phyloP scores from a whole-genome alignment of 75 land plant species.

The Isoetes taiwanensis region DNA sequence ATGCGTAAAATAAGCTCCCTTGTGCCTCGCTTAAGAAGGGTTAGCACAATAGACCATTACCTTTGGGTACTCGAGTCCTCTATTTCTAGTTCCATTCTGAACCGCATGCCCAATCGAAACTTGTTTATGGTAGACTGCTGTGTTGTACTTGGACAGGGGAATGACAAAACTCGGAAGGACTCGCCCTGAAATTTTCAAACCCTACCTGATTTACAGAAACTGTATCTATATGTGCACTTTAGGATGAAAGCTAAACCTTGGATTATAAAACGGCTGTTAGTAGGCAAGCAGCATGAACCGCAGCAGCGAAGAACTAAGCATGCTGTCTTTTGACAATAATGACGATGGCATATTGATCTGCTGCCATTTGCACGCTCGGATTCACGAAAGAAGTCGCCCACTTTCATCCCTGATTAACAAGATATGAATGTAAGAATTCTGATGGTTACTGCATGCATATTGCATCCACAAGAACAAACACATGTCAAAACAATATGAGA shows the following conservation, averaged over 20 bases:
- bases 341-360: slow-evolving; percentile 71
- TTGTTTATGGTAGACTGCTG: slow-evolving; percentile 61
- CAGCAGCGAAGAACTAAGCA: slow-evolving; percentile 87
- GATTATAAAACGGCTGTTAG: slow-evolving; percentile 76
- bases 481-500: no score
- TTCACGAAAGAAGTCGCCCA: slow-evolving; percentile 58
- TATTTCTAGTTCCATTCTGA: slow-evolving; percentile 86
- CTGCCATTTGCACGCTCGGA: slow-evolving; percentile 60
- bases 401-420: slow-evolving; percentile 52
- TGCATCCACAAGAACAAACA: no score
- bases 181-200: slow-evolving; percentile 66
- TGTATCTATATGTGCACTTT: no score
- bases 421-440: no score
- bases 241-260: slow-evolving; percentile 35
- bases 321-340: slow-evolving; percentile 76
- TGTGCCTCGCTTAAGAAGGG: no score
- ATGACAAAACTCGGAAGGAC: slow-evolving; percentile 83
- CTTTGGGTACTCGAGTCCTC: slow-evolving; percentile 75
- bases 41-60: slow-evolving; percentile 30
- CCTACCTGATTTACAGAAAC: no score
- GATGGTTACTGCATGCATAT: no score
- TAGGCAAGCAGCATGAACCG: slow-evolving; percentile 88
- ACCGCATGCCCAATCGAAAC: slow-evolving; percentile 81
- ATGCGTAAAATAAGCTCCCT: no score
- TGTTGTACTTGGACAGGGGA: slow-evolving; percentile 68